Evolutionary conservation across 805 yeast species (phyloP).

Genomic region (Monosporozyma solicola): DNA sequence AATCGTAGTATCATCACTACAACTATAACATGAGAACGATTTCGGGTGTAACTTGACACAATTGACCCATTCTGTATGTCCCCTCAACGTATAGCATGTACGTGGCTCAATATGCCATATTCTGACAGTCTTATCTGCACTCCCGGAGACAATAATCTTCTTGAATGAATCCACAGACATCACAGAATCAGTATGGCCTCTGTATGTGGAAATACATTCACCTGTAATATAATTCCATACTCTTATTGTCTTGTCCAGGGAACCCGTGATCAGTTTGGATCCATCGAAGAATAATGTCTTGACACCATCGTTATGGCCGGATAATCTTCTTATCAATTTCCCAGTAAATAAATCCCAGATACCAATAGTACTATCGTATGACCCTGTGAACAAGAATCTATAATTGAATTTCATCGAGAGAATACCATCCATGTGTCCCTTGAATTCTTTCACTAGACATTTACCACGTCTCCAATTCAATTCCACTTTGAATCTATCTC

Average conservation of each 20-base stretch:
- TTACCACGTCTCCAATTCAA: slow-evolving; percentile 89
- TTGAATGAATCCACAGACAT: slow-evolving; percentile 72
- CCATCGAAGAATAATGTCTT: slow-evolving; percentile 78
- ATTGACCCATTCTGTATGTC: slow-evolving; percentile 89
- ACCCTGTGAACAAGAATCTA: slow-evolving; percentile 76
- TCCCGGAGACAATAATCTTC: slow-evolving; percentile 83
- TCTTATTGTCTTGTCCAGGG: slow-evolving; percentile 81
- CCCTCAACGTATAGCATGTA: slow-evolving; percentile 86
- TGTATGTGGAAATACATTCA: slow-evolving; percentile 83
- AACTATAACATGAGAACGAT: slow-evolving; percentile 72
- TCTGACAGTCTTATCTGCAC: slow-evolving; percentile 85
- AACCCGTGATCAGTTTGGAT: slow-evolving; percentile 84
- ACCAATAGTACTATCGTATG: slow-evolving; percentile 81
- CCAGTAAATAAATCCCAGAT: slow-evolving; percentile 90
- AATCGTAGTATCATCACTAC: slow-evolving; percentile 86
- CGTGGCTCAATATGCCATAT: slow-evolving; percentile 95
- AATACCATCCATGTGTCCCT: slow-evolving; percentile 85
- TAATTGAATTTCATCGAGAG: slow-evolving; percentile 79
- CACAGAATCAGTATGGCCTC: slow-evolving; percentile 86
- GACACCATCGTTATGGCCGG: slow-evolving; percentile 87
- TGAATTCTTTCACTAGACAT: slow-evolving; percentile 52
- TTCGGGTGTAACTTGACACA: slow-evolving; percentile 78
- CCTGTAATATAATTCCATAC: slow-evolving; percentile 97
- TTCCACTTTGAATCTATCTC: slow-evolving; percentile 85
- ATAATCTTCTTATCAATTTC: slow-evolving; percentile 61